phyloP scores from a whole-genome alignment of 2,329 filamentous ascomycete species.

The Teratosphaeria epicoccoides region DNA sequence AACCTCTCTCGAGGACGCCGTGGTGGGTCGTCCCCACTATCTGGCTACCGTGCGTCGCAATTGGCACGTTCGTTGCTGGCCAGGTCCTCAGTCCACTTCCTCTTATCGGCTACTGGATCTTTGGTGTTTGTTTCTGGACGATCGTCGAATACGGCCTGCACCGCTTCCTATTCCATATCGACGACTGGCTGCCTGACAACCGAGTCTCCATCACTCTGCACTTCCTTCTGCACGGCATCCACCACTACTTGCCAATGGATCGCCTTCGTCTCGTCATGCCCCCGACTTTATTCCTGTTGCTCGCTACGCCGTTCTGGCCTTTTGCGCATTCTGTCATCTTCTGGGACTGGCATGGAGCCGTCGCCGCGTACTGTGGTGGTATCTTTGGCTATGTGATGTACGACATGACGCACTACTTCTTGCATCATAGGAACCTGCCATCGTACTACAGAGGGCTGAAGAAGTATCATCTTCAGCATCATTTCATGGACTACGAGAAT shows the following conservation, averaged over 20 bases:
- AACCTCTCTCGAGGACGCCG: slow-evolving; percentile 87
- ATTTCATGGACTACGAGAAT: slow-evolving; percentile 96
- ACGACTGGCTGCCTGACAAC: slow-evolving; percentile 71
- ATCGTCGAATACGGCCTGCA: slow-evolving; percentile 83
- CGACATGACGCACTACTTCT: slow-evolving; percentile 96
- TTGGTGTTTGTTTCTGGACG: slow-evolving; percentile 74
- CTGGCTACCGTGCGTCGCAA: slow-evolving; percentile 73
- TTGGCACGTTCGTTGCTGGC: slow-evolving; percentile 57
- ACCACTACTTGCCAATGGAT: slow-evolving; percentile 99
- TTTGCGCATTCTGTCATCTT: slow-evolving; percentile 72
- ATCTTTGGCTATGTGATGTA: slow-evolving; percentile 95
- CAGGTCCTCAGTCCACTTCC: slow-evolving; percentile 45
- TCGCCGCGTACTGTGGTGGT: slow-evolving; percentile 73
- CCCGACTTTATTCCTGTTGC: slow-evolving; percentile 69
- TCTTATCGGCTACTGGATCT: slow-evolving; percentile 50
- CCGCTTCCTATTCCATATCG: slow-evolving; percentile 85
- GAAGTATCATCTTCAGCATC: slow-evolving; percentile 94
- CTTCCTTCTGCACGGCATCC: slow-evolving; percentile 91
- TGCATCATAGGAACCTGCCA: slow-evolving; percentile 88
- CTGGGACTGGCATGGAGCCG: slow-evolving; percentile 74
- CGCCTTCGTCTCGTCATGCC: slow-evolving; percentile 96
- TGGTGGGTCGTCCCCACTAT: slow-evolving; percentile 82
- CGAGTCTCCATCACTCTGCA: slow-evolving; percentile 74
- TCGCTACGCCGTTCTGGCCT: slow-evolving; percentile 87
- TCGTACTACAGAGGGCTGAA: slow-evolving; percentile 84